Conservation (phyloP, 352 stramenopile genomes). For the Phytophthora lateralis region DNA sequence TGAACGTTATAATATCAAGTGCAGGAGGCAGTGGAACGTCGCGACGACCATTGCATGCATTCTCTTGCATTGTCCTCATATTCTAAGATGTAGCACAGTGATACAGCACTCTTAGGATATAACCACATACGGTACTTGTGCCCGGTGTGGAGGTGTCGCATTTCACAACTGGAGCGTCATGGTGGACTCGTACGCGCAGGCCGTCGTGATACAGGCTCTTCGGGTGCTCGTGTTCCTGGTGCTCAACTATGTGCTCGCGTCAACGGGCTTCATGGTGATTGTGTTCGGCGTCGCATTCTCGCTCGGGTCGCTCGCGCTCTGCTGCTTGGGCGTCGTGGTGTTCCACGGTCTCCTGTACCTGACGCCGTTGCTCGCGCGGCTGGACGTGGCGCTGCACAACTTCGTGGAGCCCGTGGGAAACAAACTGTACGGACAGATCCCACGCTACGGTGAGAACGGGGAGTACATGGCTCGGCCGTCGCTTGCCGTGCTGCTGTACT, state of each 20-base stretch:
- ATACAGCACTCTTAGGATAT: constrained; percentile 20
- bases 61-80: neutral
- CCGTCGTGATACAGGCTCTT: constrained; percentile 13
- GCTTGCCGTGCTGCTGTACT: constrained; percentile 50
- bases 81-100: constrained; percentile 5
- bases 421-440: constrained; percentile 41
- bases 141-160: constrained; percentile 24
- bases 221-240: constrained; percentile 57
- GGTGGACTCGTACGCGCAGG: constrained; percentile 9
- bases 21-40: neutral
- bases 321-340: constrained; percentile 63
- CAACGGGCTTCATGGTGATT: constrained; percentile 54
- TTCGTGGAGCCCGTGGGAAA: constrained; percentile 49
- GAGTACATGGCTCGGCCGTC: constrained; percentile 32
- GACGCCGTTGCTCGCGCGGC: constrained; percentile 48
- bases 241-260: constrained; percentile 63
- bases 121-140: constrained; percentile 5
- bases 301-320: constrained; percentile 62
- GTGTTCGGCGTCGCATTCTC: constrained; percentile 55
- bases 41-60: constrained; percentile 1
- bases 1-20: too few relatives aligned
- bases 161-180: constrained; percentile 23
- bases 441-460: constrained; percentile 31
- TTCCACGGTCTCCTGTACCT: constrained; percentile 70
- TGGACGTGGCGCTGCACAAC: constrained; percentile 72